A percentile compares a stretch with the other conserved stretches of the same genome.
phyloP scores from a whole-genome alignment of 371 early-diverging fungal species.

The Choanephora cucurbitarum region DNA sequence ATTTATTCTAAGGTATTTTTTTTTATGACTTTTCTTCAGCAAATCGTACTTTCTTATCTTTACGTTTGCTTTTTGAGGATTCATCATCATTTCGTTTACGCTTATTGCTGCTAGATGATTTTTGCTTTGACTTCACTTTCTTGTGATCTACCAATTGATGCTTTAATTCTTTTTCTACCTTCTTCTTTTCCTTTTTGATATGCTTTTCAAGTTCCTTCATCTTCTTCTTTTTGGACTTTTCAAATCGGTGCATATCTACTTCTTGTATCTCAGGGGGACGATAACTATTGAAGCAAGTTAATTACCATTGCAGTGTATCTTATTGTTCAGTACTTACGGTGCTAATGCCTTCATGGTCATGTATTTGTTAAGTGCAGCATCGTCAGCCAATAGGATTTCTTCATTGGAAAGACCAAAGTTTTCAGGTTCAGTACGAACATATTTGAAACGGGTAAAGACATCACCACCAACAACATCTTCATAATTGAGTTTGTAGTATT shows the following conservation, averaged over 20 bases:
- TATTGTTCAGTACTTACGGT: conserved; percentile 76
- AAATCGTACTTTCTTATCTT: too few species aligned
- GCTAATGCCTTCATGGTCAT: conserved; percentile 87
- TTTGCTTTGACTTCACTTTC: too few species aligned
- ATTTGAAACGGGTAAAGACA: conserved; percentile 88
- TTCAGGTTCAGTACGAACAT: conserved; percentile 74
- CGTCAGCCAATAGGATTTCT: conserved; percentile 91
- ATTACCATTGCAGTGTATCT: too few species aligned
- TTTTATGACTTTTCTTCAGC: too few species aligned
- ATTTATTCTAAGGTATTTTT: too few species aligned
- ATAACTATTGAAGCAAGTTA: neutral
- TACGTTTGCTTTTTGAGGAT: too few species aligned
- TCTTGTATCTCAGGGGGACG: neutral
- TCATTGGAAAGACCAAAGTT: conserved; percentile 76
- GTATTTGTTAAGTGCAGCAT: conserved; percentile 82
- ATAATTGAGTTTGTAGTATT: conserved; percentile 90
- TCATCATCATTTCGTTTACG: too few species aligned
- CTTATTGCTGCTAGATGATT: too few species aligned
- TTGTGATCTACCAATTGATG: too few species aligned
- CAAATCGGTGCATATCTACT: neutral
- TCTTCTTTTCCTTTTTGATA: too few species aligned
- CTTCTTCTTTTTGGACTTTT: neutral
- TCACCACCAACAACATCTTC: conserved; percentile 94
- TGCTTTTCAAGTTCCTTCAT: too few species aligned
- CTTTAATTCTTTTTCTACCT: too few species aligned